phyloP scores from a whole-genome alignment of 352 stramenopile species.

The Aphanomyces stellatus region DNA sequence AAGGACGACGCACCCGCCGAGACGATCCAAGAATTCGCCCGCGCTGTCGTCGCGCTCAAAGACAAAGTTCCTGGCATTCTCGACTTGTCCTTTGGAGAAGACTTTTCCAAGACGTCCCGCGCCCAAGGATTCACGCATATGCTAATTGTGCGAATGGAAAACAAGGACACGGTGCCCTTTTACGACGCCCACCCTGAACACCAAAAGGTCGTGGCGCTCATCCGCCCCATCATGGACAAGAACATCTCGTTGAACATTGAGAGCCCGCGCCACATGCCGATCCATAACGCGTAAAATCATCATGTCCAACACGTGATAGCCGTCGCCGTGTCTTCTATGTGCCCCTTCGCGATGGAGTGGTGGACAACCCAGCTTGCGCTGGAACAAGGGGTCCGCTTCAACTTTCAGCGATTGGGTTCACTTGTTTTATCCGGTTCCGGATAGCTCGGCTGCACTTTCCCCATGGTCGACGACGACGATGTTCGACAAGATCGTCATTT shows the following conservation, averaged over 20 bases:
- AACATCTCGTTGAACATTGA: not conserved
- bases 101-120: not conserved
- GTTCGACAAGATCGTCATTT: not conserved
- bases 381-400: too few relatives aligned
- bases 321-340: too few relatives aligned
- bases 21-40: not conserved
- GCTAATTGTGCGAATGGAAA: slow-evolving; percentile 9
- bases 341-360: too few relatives aligned
- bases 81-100: not conserved
- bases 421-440: too few relatives aligned
- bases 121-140: not conserved
- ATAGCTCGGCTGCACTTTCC: too few relatives aligned
- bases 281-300: too few relatives aligned
- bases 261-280: not conserved
- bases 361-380: too few relatives aligned
- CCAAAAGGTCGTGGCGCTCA: not conserved
- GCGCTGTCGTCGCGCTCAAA: not conserved
- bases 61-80: not conserved
- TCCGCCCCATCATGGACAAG: not conserved
- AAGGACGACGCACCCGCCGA: not conserved
- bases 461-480: not conserved
- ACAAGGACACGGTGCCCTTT: not conserved
- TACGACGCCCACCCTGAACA: slow-evolving; percentile 12
- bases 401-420: too few relatives aligned
- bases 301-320: too few relatives aligned